phyloP scores from a whole-genome alignment of 2,329 filamentous ascomycete genomes.

The Harringtonia aguacate region DNA sequence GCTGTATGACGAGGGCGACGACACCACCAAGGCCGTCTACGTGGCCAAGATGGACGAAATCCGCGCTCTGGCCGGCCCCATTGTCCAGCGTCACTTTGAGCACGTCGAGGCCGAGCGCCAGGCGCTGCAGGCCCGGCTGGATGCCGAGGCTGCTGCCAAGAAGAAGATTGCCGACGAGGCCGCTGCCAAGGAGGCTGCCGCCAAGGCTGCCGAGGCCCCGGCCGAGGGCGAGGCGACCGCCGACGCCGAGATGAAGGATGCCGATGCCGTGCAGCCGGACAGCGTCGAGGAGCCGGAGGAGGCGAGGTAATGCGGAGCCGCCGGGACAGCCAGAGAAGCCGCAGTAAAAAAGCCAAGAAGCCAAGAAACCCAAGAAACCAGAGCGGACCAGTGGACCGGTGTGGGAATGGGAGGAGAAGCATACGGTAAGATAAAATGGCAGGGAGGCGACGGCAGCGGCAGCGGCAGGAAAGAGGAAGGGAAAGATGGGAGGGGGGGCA shows the following conservation, averaged over 20 bases:
- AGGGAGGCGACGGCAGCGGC: too few species aligned
- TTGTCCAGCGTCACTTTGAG: slow-evolving; percentile 90
- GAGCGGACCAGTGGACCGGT: too few species aligned
- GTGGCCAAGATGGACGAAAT: slow-evolving; percentile 94
- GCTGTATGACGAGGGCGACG: slow-evolving; percentile 95
- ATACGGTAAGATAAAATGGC: too few species aligned
- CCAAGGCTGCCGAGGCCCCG: too few species aligned
- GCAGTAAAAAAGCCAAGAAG: too few species aligned
- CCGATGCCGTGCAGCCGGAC: slow-evolving; percentile 27
- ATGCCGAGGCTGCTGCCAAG: slow-evolving; percentile 69
- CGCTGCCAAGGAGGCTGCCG: slow-evolving; percentile 36
- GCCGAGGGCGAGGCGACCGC: slow-evolving; percentile 34
- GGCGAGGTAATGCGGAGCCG: not conserved
- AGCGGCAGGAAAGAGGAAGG: not conserved
- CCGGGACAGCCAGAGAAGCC: too few species aligned
- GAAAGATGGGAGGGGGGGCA: not conserved
- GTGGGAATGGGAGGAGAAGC: too few species aligned
- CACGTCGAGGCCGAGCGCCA: slow-evolving; percentile 82
- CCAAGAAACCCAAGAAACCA: too few species aligned
- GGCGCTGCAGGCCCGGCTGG: slow-evolving; percentile 63
- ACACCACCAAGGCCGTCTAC: slow-evolving; percentile 88
- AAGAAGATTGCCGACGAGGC: slow-evolving; percentile 49
- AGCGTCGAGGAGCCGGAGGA: slow-evolving; percentile 10
- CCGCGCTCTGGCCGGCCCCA: slow-evolving; percentile 77
- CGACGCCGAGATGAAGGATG: slow-evolving; percentile 47